Conservation (phyloP, 2,329 filamentous ascomycete species). For the Sclerotiophoma versabilis region DNA sequence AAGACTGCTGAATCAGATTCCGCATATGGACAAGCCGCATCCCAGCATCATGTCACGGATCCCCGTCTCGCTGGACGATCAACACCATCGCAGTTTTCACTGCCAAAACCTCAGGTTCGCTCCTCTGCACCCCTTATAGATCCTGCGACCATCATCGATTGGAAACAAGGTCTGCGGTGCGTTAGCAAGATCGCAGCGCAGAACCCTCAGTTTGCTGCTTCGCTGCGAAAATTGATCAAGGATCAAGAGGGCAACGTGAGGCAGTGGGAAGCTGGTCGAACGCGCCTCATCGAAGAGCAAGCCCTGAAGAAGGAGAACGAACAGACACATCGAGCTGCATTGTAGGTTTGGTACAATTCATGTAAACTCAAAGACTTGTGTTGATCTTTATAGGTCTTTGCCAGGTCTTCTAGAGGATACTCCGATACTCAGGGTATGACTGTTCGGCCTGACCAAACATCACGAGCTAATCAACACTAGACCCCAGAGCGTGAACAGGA, state of each 20-base stretch:
- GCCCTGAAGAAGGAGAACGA: constrained; percentile 60
- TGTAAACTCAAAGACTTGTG: too few relatives aligned
- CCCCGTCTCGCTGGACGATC: constrained; percentile 31
- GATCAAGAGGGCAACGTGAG: constrained; percentile 69
- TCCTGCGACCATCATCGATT: constrained; percentile 57
- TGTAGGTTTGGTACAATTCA: constrained; percentile 52
- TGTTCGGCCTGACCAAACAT: neutral
- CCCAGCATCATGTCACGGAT: constrained; percentile 27
- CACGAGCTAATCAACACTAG: constrained; percentile 27
- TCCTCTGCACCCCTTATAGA: constrained; percentile 47
- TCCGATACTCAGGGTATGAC: constrained; percentile 32
- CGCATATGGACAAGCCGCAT: too few relatives aligned
- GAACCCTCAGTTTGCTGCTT: constrained; percentile 51
- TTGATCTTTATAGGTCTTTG: constrained; percentile 32
- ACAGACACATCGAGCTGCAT: constrained; percentile 60
- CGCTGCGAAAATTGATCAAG: constrained; percentile 62
- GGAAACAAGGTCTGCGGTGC: constrained; percentile 56
- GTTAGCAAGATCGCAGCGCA: constrained; percentile 56
- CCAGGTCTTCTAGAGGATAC: constrained; percentile 36
- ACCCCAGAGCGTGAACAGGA: constrained; percentile 58
- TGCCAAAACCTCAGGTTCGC: constrained; percentile 23
- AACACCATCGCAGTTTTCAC: constrained; percentile 21
- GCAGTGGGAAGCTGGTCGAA: constrained; percentile 64
- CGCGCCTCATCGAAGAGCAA: constrained; percentile 61
- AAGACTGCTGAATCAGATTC: too few relatives aligned